These are phyloP conservation scores for Tolypocladium pustulatum DNA, from an alignment of 2,329 filamentous ascomycete species.

Conservation along the genomic window DNA sequence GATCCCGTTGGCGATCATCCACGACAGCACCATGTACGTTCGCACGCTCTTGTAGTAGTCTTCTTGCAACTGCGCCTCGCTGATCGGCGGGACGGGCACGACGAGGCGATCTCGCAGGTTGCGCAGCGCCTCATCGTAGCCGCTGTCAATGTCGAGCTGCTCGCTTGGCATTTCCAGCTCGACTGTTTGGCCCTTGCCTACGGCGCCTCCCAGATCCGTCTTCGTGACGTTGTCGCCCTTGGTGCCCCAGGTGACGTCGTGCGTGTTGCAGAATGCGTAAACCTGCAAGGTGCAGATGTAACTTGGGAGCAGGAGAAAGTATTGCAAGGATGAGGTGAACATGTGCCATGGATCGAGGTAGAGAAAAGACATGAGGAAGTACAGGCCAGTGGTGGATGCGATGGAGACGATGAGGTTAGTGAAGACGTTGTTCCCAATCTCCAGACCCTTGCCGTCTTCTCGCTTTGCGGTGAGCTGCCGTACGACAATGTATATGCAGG, in stretches of 20 bases:
- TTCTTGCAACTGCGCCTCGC: slow-evolving; percentile 81
- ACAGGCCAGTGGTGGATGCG: slow-evolving; percentile 82
- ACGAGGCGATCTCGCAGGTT: slow-evolving; percentile 91
- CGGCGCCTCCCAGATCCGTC: slow-evolving; percentile 82
- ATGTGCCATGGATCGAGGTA: slow-evolving; percentile 99
- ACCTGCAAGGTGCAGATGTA: slow-evolving; percentile 98
- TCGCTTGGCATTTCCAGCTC: slow-evolving; percentile 97
- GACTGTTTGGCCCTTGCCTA: slow-evolving; percentile 68
- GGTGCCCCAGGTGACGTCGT: slow-evolving; percentile 98
- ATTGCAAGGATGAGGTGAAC: slow-evolving; percentile 84
- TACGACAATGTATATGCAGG: slow-evolving; percentile 78
- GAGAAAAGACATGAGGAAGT: slow-evolving; percentile 92
- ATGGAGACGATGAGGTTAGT: slow-evolving; percentile 88
- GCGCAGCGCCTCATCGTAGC: slow-evolving; percentile 91
- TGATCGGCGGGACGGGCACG: slow-evolving; percentile 50
- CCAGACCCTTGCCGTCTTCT: slow-evolving; percentile 30
- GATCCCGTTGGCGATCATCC: slow-evolving; percentile 87
- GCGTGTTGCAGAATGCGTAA: slow-evolving; percentile 98
- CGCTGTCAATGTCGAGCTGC: slow-evolving; percentile 94
- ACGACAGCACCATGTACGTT: slow-evolving; percentile 94
- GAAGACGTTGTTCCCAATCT: slow-evolving; percentile 78
- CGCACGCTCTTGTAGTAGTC: slow-evolving; percentile 97
- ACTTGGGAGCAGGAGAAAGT: slow-evolving; percentile 81
- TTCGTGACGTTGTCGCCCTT: slow-evolving; percentile 95
- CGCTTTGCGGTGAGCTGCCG: slow-evolving; percentile 55